Percentiles rank a stretch among this genome's conserved stretches.
Conservation (phyloP, 768 basidiomycete species). For the Brasilioporus rufonigricans region DNA sequence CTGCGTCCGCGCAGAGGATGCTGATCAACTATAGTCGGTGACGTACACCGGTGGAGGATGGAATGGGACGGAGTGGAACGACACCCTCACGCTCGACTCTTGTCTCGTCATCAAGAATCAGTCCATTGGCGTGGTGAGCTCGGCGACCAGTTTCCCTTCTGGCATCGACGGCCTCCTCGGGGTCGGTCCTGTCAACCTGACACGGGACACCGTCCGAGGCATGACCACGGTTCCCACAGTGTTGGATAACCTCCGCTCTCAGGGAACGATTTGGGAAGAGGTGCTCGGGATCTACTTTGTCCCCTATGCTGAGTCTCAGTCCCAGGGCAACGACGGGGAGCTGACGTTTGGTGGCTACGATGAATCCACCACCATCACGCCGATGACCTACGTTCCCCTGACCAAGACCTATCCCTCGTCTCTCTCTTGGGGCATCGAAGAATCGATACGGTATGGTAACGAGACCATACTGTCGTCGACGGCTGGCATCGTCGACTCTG, state of each 20-base stretch:
- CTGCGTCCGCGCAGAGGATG: neutral
- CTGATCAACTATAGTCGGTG: neutral
- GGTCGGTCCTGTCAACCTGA: slow-evolving; percentile 35
- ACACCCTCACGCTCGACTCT: slow-evolving; percentile 11
- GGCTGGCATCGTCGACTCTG: slow-evolving; percentile 35
- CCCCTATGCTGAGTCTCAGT: slow-evolving; percentile 18
- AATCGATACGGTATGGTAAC: slow-evolving; percentile 29
- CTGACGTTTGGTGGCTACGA: too few relatives aligned
- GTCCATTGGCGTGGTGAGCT: slow-evolving; percentile 35
- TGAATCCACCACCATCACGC: too few relatives aligned
- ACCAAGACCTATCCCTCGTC: slow-evolving; percentile 23
- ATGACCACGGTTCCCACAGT: slow-evolving; percentile 30
- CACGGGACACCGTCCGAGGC: slow-evolving; percentile 21
- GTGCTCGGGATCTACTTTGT: slow-evolving; percentile 35
- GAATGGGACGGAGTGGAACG: slow-evolving; percentile 17
- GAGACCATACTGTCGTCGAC: slow-evolving; percentile 20
- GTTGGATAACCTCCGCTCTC: slow-evolving; percentile 32
- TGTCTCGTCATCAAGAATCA: slow-evolving; percentile 21
- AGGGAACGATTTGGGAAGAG: slow-evolving; percentile 27
- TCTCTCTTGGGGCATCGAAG: slow-evolving; percentile 32
- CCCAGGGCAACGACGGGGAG: slow-evolving; percentile 5
- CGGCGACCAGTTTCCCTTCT: slow-evolving; percentile 15
- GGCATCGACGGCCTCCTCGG: slow-evolving; percentile 38
- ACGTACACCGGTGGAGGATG: neutral
- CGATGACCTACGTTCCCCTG: too few relatives aligned